These are phyloP conservation scores for Sporisorium graminicola DNA, from an alignment of 1,284 basidiomycete species.

Conservation along the genomic window DNA sequence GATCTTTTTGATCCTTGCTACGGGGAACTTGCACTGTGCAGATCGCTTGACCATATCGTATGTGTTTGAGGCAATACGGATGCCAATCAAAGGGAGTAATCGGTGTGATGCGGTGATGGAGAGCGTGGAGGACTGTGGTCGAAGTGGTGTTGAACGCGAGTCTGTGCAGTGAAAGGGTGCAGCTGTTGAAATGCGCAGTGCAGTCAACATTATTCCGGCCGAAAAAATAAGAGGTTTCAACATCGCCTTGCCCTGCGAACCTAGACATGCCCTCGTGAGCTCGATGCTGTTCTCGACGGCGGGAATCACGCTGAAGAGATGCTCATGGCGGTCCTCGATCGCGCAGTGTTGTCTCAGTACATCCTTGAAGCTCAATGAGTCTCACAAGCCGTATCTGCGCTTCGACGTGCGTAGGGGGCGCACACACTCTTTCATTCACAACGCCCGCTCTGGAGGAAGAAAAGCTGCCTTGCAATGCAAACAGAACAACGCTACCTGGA, in stretches of 20 bases:
- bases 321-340: neutral
- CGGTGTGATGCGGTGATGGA: neutral
- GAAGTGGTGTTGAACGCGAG: neutral
- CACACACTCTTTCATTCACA: neutral
- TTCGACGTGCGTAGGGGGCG: no score
- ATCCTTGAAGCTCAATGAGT: no score
- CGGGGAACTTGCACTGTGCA: slow-evolving; percentile 66
- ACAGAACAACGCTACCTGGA: neutral
- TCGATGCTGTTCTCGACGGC: neutral
- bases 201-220: slow-evolving; percentile 14
- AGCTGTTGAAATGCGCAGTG: slow-evolving; percentile 12
- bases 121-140: neutral
- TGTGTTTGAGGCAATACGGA: no score
- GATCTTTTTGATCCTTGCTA: slow-evolving; percentile 96
- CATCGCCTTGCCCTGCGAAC: neutral
- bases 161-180: slow-evolving; percentile 2
- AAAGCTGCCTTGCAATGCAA: neutral
- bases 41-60: slow-evolving; percentile 65
- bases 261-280: neutral
- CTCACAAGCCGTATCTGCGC: no score
- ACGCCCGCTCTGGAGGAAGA: neutral
- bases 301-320: neutral
- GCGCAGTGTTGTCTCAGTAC: no score
- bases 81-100: neutral
- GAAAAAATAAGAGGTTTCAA: neutral